Base-by-base conservation (phyloP, 140 eudicot genomes). In the Cichorium intybus region DNA sequence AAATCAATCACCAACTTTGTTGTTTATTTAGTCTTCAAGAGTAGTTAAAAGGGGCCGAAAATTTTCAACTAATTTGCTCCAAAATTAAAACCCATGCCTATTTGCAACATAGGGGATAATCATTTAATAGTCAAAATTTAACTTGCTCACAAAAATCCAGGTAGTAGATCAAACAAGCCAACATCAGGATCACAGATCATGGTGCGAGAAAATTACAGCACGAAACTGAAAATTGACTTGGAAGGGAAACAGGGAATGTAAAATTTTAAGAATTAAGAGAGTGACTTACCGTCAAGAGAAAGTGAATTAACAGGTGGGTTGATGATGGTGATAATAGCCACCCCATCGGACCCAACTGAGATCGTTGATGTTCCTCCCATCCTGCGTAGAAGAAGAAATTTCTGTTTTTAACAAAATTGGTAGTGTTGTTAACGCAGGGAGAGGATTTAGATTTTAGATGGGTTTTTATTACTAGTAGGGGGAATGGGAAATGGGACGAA, bases 261-360 rank as follows among this genome's bases (percentile, higher is more conserved):
- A 15, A 53, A 53, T 2, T 56, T 2, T 23, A 49, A 31, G 46
- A 56, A 24, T 18, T 47, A 46, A 69, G 45, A 60, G 18, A 31
- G 15, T 23, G 45, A 63, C n/a, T 15, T 90, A 91, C 98, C 96
- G 56, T 91, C 92, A 33, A 87, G 37, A 11, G 98, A 81, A 5
- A 92, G 99, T 56, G 99, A 92, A 81, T 92, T 92, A 64, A 92
- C 99, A 23, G 99, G 98, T 51, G 99, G 99, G 50, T 92, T 92
- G 46, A 81, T 61, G 79, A 92, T 84, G 71, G 99, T 88, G 84
- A 92, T 88, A 72, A 92, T 28, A 33, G 92, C 99, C 5, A 92
- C 96, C 10, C 99, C 99, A 75, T 88, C 98, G 22, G 90, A 73
- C 22, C 96, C 99, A 59, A 92, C 99, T 66, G 87, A 85, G 29